phyloP scores from a whole-genome alignment of 2,329 filamentous ascomycete species.

The Calonectria leucothoes region DNA sequence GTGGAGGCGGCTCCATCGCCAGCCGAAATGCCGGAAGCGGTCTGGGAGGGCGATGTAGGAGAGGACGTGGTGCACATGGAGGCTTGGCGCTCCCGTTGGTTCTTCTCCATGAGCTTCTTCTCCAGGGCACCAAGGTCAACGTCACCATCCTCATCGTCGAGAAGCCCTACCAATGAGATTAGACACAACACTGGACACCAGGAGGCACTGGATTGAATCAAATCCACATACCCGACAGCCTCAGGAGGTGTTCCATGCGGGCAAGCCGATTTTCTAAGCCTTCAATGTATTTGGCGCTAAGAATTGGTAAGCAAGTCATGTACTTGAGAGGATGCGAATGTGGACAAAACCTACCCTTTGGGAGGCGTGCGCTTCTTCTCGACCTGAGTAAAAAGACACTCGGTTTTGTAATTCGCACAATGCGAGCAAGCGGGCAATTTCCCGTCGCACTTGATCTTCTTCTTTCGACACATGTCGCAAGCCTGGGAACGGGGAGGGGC shows the following conservation, averaged over 20 bases:
- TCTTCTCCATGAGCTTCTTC: conserved; percentile 74
- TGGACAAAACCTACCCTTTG: conserved; percentile 77
- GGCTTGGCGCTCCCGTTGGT: conserved; percentile 60
- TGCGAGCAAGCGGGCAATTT: conserved; percentile 95
- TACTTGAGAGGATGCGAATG: background rate
- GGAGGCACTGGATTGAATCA: background rate
- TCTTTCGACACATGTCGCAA: conserved; percentile 96
- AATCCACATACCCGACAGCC: conserved; percentile 74
- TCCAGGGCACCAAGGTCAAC: conserved; percentile 91
- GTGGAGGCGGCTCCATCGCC: conserved; percentile 57
- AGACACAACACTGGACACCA: conserved; percentile 10
- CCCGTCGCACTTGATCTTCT: conserved; percentile 98
- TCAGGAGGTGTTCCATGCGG: conserved; percentile 94
- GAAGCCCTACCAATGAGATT: conserved; percentile 66
- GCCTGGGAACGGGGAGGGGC: conserved; percentile 65
- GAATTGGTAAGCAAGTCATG: conserved; percentile 32
- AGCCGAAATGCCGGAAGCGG: conserved; percentile 51
- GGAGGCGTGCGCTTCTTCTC: conserved; percentile 98
- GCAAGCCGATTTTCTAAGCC: conserved; percentile 92
- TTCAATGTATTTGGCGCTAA: conserved; percentile 96
- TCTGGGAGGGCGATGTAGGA: conserved; percentile 63
- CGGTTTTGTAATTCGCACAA: conserved; percentile 97
- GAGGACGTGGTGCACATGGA: conserved; percentile 61
- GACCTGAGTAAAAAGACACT: conserved; percentile 96
- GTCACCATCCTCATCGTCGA: conserved; percentile 87